Base-by-base conservation (phyloP, 1,139 yeast genomes). In the Arxiozyma slooffiae region DNA sequence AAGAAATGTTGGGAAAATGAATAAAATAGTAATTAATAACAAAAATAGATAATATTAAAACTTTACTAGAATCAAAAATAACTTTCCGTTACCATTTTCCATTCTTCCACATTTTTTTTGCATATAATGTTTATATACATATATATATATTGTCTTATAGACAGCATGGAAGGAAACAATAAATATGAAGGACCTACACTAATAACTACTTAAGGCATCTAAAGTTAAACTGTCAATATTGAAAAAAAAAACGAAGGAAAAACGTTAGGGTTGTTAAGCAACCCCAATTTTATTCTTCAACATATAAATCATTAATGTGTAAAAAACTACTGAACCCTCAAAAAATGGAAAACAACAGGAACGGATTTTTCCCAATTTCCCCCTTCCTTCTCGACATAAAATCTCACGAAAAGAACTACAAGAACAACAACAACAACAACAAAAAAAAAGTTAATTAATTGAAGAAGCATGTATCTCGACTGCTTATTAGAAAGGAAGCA, bases 1-100 rank as follows among this genome's bases (percentile, higher is more conserved):
- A 72, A 71, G 52, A 82, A 82, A 58, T 84, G 95, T 55, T 89
- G 97, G 97, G 81, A 67, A 36, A 30, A 11, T 26, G 44, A 41
- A 41, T 40, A 40, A 18, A n/a, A 16, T 16, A 18, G 4, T 8
- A n/a, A 23, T n/a, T n/a, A 22, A 40, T 17, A 40, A 22, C 22
- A 40, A 23, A 34, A 40, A n/a, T 5, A n/a, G 23, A n/a, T 30
- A 30, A 21, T 36, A 17, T 18, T 17, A 21, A 36, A 14, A 42
- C 17, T 17, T 23, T n/a, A 24, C 16, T 22, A 17, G 23, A 18
- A 23, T 41, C 17, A 22, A 20, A n/a, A 16, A 11, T 30, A 30
- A 30, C 16, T 30, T 30, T 30, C 14, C 36, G 14, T 14, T 30
- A 8, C 11, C 7, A 5, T 4, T 26, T 26, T 26, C 11, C 34